Evolutionary conservation across 805 yeast genomes (phyloP).

Genomic region (Komagataella pastoris): DNA sequence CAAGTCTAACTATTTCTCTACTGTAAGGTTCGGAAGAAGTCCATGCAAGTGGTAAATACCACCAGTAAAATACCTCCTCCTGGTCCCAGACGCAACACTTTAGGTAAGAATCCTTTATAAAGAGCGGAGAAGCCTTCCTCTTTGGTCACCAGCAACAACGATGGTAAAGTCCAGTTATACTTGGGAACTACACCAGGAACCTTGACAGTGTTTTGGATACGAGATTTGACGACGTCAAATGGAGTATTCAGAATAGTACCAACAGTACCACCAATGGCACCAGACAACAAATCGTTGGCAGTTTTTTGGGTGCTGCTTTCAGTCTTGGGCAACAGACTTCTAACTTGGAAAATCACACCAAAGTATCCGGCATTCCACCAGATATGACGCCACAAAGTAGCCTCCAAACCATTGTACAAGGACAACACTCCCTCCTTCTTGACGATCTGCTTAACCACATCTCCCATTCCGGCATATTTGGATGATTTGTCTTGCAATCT

Average conservation of each 20-base stretch:
- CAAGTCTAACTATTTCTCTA: constrained; percentile 7
- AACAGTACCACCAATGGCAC: constrained; percentile 92
- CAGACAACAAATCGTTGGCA: constrained; percentile 77
- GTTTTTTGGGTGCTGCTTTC: constrained; percentile 61
- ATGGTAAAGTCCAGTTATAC: constrained; percentile 87
- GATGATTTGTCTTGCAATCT: constrained; percentile 84
- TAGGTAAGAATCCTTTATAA: constrained; percentile 94
- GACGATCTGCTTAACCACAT: constrained; percentile 63
- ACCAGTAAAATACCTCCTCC: constrained; percentile 98
- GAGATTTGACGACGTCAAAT: constrained; percentile 91
- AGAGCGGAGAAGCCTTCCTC: constrained; percentile 92
- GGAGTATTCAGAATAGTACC: constrained; percentile 97
- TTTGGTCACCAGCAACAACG: constrained; percentile 55
- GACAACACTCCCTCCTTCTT: constrained; percentile 69
- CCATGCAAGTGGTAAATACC: constrained; percentile 93
- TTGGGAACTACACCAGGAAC: constrained; percentile 68
- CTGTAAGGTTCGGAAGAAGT: constrained; percentile 64
- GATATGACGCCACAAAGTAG: constrained; percentile 94
- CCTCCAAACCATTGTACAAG: constrained; percentile 88
- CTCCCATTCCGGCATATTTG: constrained; percentile 71
- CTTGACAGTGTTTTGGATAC: constrained; percentile 70
- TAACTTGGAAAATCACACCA: constrained; percentile 84
- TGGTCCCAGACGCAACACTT: constrained; percentile 94
- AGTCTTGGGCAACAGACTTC: constrained; percentile 68
- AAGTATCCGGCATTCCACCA: constrained; percentile 98